Evolutionary conservation across 2,329 filamentous ascomycete species (phyloP).

Genomic region (Xylariales sp.): DNA sequence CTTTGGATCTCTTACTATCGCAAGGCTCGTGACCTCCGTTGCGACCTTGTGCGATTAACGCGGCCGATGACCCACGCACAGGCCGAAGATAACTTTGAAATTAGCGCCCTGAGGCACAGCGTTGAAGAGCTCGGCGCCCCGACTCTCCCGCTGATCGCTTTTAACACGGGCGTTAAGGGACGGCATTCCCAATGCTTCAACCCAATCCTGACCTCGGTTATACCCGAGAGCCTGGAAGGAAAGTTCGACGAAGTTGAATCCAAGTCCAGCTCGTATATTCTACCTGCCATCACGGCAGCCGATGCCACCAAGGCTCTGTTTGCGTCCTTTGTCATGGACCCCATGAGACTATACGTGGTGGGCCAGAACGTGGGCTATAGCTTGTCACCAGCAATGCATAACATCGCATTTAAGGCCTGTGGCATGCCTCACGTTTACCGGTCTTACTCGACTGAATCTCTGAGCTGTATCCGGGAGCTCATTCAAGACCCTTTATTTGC

Average conservation of each 20-base stretch:
- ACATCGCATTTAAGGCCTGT: slow-evolving; percentile 60
- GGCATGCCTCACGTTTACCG: slow-evolving; percentile 66
- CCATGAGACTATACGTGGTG: slow-evolving; percentile 69
- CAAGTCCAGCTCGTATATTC: slow-evolving; percentile 18
- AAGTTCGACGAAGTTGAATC: slow-evolving; percentile 12
- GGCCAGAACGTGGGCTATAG: slow-evolving; percentile 70
- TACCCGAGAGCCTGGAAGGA: slow-evolving; percentile 36
- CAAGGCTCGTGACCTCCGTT: slow-evolving; percentile 52
- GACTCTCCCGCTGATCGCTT: slow-evolving; percentile 53
- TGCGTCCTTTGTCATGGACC: slow-evolving; percentile 61
- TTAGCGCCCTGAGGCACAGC: slow-evolving; percentile 49
- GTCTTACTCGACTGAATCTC: slow-evolving; percentile 57
- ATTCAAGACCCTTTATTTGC: slow-evolving; percentile 65
- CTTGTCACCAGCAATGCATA: slow-evolving; percentile 75
- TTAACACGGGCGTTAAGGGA: slow-evolving; percentile 60
- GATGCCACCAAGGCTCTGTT: slow-evolving; percentile 64
- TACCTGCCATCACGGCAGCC: slow-evolving; percentile 50
- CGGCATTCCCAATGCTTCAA: slow-evolving; percentile 65
- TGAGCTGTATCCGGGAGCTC: slow-evolving; percentile 60
- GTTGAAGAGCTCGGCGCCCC: slow-evolving; percentile 37
- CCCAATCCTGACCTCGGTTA: slow-evolving; percentile 57
- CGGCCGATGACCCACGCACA: slow-evolving; percentile 50
- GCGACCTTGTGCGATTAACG: slow-evolving; percentile 58
- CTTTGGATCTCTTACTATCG: slow-evolving; percentile 54
- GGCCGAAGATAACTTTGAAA: slow-evolving; percentile 59